Percentiles rank a stretch among this genome's conserved stretches.
Evolutionary conservation across 1,284 basidiomycete genomes (phyloP).

Genomic region (Trichosporon sp.): DNA sequence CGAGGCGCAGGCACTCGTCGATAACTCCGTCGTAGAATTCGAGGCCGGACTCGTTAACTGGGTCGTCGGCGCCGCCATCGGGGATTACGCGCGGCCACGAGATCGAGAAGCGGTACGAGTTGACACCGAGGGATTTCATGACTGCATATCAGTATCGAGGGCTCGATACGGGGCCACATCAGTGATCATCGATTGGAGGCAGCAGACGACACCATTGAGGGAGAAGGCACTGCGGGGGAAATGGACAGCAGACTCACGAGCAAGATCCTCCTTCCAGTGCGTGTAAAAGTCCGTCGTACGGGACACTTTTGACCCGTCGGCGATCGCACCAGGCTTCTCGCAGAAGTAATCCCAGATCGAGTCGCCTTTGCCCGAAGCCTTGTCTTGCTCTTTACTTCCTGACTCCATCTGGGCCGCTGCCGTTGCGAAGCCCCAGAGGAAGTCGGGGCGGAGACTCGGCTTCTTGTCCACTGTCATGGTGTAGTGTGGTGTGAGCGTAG

Average conservation of each 20-base stretch:
- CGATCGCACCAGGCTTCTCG: conserved; percentile 59
- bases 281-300: conserved; percentile 65
- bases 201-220: no score
- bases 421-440: conserved; percentile 68
- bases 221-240: no score
- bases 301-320: conserved; percentile 62
- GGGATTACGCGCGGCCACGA: conserved; percentile 70
- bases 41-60: conserved; percentile 63
- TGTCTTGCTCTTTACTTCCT: conserved; percentile 23
- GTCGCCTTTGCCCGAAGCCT: conserved; percentile 25
- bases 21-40: conserved; percentile 36
- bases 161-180: no score
- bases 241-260: conserved; percentile 34
- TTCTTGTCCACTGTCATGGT: conserved; percentile 6
- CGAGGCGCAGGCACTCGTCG: conserved; percentile 40
- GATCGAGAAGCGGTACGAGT: conserved; percentile 62
- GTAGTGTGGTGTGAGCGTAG: neutral
- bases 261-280: conserved; percentile 63
- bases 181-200: no score
- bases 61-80: conserved; percentile 59
- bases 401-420: conserved; percentile 49
- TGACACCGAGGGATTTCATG: conserved; percentile 58
- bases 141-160: conserved; percentile 32
- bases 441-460: conserved; percentile 46
- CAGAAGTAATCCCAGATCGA: conserved; percentile 74